Evolutionary conservation across 352 stramenopile genomes (phyloP), one percentile per base, ranked within the genome.

Genomic region (Globisporangium cystogenes): DNA sequence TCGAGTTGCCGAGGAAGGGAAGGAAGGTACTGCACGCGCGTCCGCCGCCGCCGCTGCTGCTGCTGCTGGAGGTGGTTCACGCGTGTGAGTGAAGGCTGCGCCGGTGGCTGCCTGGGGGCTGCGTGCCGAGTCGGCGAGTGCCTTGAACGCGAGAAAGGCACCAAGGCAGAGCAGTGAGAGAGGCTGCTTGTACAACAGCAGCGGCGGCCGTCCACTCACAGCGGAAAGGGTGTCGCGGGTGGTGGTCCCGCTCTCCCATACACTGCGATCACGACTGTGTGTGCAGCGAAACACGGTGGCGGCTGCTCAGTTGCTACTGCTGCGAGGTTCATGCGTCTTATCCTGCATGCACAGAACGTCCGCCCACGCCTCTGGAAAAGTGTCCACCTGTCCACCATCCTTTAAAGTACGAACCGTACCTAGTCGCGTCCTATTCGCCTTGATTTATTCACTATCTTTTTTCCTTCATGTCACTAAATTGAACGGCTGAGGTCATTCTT

Each of bases 141-240:
- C 4, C 7, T 18, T 36, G 1, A n/a, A 12, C 36, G 8, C 40
- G n/a, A 23, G 40, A 45, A 45, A 45, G 40, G 40, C 40, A 87
- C 56, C 21, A 86, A 47, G 49, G 70, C 83, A 3, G 53, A 63
- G 26, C 26, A 29, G 26, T 5, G 26, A 29, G 26, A 29, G 26
- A 29, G 26, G n/a, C n/a, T n/a, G n/a, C n/a, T n/a, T n/a, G n/a
- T n/a, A n/a, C n/a, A n/a, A n/a, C n/a, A n/a, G n/a, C n/a, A n/a
- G n/a, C n/a, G n/a, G n/a, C n/a, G n/a, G n/a, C n/a, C n/a, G n/a
- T n/a, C n/a, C n/a, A n/a, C n/a, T n/a, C n/a, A n/a, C n/a, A n/a
- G 26, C 26, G 26, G 26, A 29, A 29, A 29, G 26, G 26, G 5
- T 5, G 26, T 29, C 26, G 5, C 5, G 3, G 26, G n/a, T n/a